Conservation (phyloP, 495 filamentous ascomycete genomes). For the Ramalina peruviana region DNA sequence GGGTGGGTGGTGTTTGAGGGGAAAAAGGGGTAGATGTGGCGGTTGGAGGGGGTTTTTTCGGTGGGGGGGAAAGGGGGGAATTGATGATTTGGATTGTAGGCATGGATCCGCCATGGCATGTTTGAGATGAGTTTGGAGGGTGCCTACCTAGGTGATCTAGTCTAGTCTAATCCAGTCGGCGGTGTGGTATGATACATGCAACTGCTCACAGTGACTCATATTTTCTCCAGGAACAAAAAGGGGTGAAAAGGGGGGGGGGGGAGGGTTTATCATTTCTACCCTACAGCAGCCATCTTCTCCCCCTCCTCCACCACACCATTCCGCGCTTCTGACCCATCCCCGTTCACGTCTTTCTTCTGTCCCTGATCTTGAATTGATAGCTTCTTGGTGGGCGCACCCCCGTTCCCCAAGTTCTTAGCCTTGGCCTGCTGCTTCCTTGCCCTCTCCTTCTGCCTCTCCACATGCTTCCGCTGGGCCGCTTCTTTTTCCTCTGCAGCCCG, state of each 20-base stretch:
- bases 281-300: neutral
- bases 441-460: neutral
- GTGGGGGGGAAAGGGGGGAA: neutral
- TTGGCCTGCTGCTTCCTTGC: neutral
- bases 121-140: neutral
- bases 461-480: neutral
- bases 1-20: neutral
- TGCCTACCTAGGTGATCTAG: neutral
- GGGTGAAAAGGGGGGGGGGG: no score
- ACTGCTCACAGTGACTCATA: neutral
- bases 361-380: neutral
- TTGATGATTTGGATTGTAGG: neutral
- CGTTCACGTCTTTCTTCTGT: neutral
- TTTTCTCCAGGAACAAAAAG: neutral
- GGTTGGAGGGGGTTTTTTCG: neutral
- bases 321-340: neutral
- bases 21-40: neutral
- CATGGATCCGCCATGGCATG: neutral
- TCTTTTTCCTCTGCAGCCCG: neutral
- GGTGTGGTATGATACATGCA: neutral
- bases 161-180: neutral
- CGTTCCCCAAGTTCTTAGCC: neutral
- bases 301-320: neutral
- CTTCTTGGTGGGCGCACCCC: neutral
- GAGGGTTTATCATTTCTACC: no score